phyloP scores from a whole-genome alignment of 768 basidiomycete species.

The Daedaleopsis nitida region DNA sequence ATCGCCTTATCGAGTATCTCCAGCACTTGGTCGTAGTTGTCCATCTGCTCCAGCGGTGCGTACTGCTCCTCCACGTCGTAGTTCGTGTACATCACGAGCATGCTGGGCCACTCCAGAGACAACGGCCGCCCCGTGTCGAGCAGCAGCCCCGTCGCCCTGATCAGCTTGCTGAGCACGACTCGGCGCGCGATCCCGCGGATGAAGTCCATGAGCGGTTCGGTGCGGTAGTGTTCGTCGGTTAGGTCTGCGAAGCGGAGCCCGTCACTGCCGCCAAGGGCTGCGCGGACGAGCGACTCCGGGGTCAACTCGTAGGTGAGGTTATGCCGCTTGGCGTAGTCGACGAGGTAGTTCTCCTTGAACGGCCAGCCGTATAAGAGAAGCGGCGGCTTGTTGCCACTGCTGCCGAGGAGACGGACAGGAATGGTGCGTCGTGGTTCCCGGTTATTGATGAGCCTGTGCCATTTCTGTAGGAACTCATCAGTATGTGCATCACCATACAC shows the following conservation, averaged over 20 bases:
- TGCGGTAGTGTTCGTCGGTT: not conserved
- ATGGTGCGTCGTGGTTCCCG: not conserved
- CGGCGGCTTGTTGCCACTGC: not conserved
- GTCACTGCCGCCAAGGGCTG: not conserved
- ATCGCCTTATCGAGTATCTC: no score
- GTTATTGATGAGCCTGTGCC: not conserved
- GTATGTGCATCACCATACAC: not conserved
- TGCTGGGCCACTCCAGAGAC: no score
- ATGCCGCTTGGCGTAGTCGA: not conserved
- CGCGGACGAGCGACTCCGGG: not conserved
- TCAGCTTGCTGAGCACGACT: no score
- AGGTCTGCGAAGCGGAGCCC: not conserved
- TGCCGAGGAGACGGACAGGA: not conserved
- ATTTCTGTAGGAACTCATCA: not conserved
- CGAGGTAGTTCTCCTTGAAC: not conserved
- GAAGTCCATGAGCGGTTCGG: not conserved
- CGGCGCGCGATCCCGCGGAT: no score
- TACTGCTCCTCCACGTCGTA: no score
- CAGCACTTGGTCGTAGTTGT: no score
- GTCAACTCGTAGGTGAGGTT: not conserved
- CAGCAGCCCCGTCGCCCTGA: no score
- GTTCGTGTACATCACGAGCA: no score
- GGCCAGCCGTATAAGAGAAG: not conserved
- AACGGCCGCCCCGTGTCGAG: no score
- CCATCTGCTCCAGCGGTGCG: no score